phyloP scores from a whole-genome alignment of 179 eudicot genomes.

The Heliamphora pulchella region DNA sequence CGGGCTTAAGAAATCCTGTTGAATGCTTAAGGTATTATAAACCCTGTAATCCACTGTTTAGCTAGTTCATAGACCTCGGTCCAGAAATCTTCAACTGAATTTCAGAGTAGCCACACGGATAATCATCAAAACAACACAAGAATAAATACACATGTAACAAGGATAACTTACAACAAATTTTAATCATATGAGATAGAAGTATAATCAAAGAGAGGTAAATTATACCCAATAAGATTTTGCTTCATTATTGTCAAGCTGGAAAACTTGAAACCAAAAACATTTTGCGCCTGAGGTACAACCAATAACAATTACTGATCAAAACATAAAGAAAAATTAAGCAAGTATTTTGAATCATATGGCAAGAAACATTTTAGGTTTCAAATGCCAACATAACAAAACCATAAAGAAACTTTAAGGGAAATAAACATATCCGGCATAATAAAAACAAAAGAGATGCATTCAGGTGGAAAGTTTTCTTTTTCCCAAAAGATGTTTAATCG shows the following conservation, averaged over 20 bases:
- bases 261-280: slow-evolving; percentile 64
- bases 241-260: slow-evolving; percentile 67
- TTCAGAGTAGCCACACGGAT: not conserved
- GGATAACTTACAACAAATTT: not conserved
- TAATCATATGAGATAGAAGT: not conserved
- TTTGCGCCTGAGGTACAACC: slow-evolving; percentile 42
- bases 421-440: not conserved
- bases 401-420: not conserved
- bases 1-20: not conserved
- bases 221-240: slow-evolving; percentile 66
- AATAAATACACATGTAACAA: slow-evolving; percentile 5
- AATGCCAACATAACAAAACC: not conserved
- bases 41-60: not conserved
- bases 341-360: not conserved
- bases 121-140: not conserved
- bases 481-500: not conserved
- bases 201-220: slow-evolving; percentile 4
- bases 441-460: not conserved
- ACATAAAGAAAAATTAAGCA: slow-evolving; percentile 9
- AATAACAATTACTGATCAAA: slow-evolving; percentile 6
- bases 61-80: not conserved
- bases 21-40: not conserved
- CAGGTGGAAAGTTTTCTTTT: not conserved
- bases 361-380: not conserved
- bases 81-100: not conserved